phyloP scores from a whole-genome alignment of 768 basidiomycete genomes.

The Agaricus subrufescens region DNA sequence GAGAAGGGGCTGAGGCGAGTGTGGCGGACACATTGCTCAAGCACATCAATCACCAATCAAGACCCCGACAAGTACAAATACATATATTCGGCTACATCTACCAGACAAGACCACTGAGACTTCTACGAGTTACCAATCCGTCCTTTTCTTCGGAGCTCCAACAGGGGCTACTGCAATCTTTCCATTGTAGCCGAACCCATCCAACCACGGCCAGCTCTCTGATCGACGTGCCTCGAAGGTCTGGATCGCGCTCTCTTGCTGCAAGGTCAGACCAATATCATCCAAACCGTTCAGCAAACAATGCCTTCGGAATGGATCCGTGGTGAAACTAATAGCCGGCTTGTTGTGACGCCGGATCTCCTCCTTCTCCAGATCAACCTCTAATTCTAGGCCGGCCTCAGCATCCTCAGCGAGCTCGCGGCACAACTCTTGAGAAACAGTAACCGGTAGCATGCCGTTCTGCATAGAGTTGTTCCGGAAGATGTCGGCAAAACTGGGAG shows the following conservation, averaged over 20 bases:
- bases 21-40: background rate
- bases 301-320: constrained; percentile 89
- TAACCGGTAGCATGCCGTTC: constrained; percentile 86
- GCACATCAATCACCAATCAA: background rate
- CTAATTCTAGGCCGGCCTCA: constrained; percentile 66
- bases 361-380: constrained; percentile 80
- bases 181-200: constrained; percentile 89
- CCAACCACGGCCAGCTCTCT: constrained; percentile 89
- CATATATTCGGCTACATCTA: background rate
- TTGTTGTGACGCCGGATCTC: constrained; percentile 72
- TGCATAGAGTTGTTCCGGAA: constrained; percentile 89
- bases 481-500: constrained; percentile 88
- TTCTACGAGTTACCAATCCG: constrained; percentile 59
- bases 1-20: background rate
- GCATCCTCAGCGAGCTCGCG: constrained; percentile 73
- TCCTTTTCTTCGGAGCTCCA: constrained; percentile 41
- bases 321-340: constrained; percentile 66
- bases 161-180: constrained; percentile 56
- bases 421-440: constrained; percentile 67
- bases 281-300: constrained; percentile 95
- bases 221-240: constrained; percentile 78
- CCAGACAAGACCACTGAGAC: background rate
- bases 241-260: constrained; percentile 67
- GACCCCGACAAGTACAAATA: background rate
- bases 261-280: constrained; percentile 93